Percentiles rank a stretch among this genome's conserved stretches.
These are phyloP conservation scores for Uromyces viciae-fabae DNA, from an alignment of 1,284 basidiomycete genomes.

Conservation along the genomic window DNA sequence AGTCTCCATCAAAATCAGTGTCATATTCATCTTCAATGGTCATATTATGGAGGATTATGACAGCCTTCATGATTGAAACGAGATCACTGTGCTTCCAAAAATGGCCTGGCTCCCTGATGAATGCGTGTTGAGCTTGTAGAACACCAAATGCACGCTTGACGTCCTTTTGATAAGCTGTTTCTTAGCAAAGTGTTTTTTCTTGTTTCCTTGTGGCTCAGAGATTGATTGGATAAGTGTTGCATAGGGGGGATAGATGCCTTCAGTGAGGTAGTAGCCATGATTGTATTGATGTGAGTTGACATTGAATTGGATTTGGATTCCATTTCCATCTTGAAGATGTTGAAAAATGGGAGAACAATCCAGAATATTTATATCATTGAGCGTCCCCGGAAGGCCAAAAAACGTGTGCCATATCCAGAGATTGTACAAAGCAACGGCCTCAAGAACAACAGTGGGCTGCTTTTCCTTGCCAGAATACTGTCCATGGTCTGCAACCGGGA, in stretches of 20 bases:
- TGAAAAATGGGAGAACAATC: background rate
- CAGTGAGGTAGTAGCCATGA: background rate
- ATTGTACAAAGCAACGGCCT: slow-evolving; percentile 1
- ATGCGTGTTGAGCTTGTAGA: too few species aligned
- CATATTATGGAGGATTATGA: background rate
- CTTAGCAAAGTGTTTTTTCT: background rate
- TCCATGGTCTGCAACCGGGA: too few species aligned
- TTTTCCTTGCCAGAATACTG: too few species aligned
- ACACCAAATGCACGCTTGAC: background rate
- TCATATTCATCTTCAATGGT: too few species aligned
- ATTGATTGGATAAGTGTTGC: background rate
- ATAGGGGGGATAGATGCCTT: background rate
- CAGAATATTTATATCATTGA: slow-evolving; percentile 11
- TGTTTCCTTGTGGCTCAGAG: background rate
- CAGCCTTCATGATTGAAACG: background rate
- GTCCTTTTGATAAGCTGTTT: background rate
- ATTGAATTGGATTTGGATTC: background rate
- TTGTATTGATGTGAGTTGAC: background rate
- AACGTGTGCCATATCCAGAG: slow-evolving; percentile 8
- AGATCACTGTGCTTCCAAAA: background rate
- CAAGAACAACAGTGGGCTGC: background rate
- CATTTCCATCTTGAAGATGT: background rate
- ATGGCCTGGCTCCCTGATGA: background rate
- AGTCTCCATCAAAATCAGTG: too few species aligned
- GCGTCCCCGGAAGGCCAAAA: slow-evolving; percentile 2